Percentiles rank a stretch among this genome's conserved stretches.
phyloP scores from a whole-genome alignment of 176 grass and related monocot genomes.

The Guadua angustifolia region DNA sequence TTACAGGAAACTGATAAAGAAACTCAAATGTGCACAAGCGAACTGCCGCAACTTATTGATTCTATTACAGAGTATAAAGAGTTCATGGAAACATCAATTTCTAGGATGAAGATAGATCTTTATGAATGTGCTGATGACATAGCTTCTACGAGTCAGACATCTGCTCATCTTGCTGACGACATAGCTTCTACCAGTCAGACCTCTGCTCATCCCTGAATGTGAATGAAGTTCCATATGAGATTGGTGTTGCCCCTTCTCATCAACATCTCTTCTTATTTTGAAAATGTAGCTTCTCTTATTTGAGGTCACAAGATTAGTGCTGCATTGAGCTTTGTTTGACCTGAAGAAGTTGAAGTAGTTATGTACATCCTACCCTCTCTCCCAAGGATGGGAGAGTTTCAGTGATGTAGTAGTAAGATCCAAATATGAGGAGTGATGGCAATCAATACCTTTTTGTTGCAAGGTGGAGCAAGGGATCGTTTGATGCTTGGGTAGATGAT shows the following conservation, averaged over 20 bases:
- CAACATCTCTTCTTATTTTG: too few relatives aligned
- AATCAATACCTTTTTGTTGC: too few relatives aligned
- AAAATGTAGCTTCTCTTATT: background rate
- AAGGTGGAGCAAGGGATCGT: too few relatives aligned
- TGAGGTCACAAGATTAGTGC: background rate
- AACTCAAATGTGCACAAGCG: conserved; percentile 51
- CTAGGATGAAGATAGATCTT: conserved; percentile 55
- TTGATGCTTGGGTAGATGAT: too few relatives aligned
- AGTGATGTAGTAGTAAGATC: too few relatives aligned
- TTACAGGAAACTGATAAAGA: conserved; percentile 43
- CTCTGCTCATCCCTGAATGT: background rate
- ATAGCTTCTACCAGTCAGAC: conserved; percentile 5
- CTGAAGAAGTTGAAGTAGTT: background rate
- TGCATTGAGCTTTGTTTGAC: background rate
- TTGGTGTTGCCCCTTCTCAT: background rate
- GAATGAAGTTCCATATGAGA: background rate
- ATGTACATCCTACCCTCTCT: background rate
- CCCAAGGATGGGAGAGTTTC: too few relatives aligned
- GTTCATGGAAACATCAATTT: conserved; percentile 52
- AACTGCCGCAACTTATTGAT: conserved; percentile 64
- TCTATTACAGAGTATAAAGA: conserved; percentile 64
- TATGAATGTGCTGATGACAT: conserved; percentile 62
- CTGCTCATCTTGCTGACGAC: conserved; percentile 30
- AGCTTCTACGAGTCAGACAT: conserved; percentile 26
- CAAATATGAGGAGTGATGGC: too few relatives aligned